Evolutionary conservation across 225 moss, liverwort and hornwort species (phyloP).

Genomic region (Bryum argenteum): DNA sequence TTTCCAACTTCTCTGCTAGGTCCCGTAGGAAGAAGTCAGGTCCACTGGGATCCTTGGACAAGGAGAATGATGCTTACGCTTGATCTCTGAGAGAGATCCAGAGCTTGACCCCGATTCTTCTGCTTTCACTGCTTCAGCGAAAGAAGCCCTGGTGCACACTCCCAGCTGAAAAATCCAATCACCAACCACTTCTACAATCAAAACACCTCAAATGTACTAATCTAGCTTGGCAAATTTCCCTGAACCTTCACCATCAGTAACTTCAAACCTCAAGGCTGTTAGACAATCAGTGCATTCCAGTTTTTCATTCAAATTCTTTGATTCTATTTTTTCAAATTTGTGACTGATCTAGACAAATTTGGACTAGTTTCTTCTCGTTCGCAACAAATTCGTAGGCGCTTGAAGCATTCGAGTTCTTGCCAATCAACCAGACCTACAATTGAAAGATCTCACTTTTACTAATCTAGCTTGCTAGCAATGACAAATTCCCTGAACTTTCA

Average conservation of each 20-base stretch:
- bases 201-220: conserved; percentile 1
- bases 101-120: conserved; percentile 46
- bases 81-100: conserved; percentile 86
- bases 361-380: not conserved
- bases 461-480: not conserved
- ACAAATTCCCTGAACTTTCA: not conserved
- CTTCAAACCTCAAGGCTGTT: not conserved
- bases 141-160: conserved; percentile 47
- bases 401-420: not conserved
- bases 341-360: not conserved
- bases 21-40: conserved; percentile 94
- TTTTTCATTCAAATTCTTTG: not conserved
- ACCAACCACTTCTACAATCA: conserved; percentile 20
- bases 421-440: conserved; percentile 25
- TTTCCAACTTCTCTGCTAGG: conserved; percentile 90
- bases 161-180: conserved; percentile 33
- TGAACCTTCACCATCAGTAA: not conserved
- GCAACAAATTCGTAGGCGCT: not conserved
- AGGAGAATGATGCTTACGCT: conserved; percentile 61
- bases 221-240: not conserved
- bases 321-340: not conserved
- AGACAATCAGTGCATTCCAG: not conserved
- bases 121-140: conserved; percentile 54
- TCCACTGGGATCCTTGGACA: conserved; percentile 38
- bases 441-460: not conserved